Conservation (phyloP, 2,329 filamentous ascomycete species). For the Aspergillus pseudoviridinutans region DNA sequence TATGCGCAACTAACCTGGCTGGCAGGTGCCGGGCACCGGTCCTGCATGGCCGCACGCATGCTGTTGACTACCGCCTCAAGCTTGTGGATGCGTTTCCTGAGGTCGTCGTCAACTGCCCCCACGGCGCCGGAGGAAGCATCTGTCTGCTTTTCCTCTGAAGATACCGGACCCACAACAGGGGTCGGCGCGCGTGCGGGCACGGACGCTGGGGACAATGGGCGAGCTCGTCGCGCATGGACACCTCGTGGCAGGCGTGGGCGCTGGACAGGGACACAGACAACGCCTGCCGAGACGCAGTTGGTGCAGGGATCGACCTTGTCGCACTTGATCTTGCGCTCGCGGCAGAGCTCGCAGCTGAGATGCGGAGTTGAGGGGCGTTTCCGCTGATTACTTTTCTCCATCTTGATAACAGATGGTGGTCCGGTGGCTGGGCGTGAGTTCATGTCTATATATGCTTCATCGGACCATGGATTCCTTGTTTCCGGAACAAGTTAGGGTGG, state of each 20-base stretch:
- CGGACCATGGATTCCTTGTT: too few relatives aligned
- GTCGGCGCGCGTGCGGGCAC: neutral
- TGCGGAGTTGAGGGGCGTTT: neutral
- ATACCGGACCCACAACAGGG: neutral
- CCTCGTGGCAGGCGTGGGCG: constrained; percentile 16
- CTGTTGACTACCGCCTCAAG: neutral
- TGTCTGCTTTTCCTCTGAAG: neutral
- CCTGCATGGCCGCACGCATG: neutral
- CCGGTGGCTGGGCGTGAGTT: too few relatives aligned
- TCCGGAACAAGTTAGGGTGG: too few relatives aligned
- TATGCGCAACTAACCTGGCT: too few relatives aligned
- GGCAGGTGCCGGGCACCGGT: neutral
- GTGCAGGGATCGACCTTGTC: constrained; percentile 18
- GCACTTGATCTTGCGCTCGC: constrained; percentile 18
- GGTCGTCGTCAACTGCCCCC: neutral
- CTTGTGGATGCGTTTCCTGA: neutral
- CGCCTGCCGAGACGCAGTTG: constrained; percentile 11
- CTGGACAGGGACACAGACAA: constrained; percentile 11
- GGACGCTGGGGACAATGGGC: neutral
- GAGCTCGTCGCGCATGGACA: constrained; percentile 6
- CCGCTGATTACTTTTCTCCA: neutral
- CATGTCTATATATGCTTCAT: too few relatives aligned
- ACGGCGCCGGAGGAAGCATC: neutral
- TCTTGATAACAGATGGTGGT: too few relatives aligned
- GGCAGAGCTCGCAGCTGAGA: constrained; percentile 16